These are phyloP conservation scores for Thymus quinquecostatus DNA, from an alignment of 257 asterid species.

Conservation along the genomic window DNA sequence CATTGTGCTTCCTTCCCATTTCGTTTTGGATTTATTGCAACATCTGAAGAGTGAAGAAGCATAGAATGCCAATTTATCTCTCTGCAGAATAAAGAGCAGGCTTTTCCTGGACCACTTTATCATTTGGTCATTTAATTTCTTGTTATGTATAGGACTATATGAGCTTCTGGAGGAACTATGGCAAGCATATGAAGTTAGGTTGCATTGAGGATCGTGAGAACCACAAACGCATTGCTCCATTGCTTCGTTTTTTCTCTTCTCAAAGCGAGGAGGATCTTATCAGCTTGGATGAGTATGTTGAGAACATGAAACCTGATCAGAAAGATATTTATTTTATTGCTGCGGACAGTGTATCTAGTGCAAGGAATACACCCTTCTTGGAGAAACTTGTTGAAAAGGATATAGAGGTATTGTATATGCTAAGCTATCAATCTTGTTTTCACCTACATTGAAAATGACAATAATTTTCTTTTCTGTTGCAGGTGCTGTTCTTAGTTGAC, in stretches of 20 bases:
- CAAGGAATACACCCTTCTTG: slow-evolving; percentile 91
- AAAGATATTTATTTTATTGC: slow-evolving; percentile 88
- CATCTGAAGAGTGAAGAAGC: slow-evolving; percentile 10
- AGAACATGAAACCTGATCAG: slow-evolving; percentile 92
- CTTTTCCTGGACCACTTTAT: slow-evolving; percentile 8
- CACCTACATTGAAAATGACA: slow-evolving; percentile 3
- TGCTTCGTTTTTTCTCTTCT: slow-evolving; percentile 87
- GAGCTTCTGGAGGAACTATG: slow-evolving; percentile 88
- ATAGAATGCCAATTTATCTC: slow-evolving; percentile 9
- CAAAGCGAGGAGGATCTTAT: slow-evolving; percentile 83
- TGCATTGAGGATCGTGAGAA: slow-evolving; percentile 97
- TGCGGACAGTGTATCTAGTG: slow-evolving; percentile 86
- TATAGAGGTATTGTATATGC: slow-evolving; percentile 65
- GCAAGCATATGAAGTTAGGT: slow-evolving; percentile 88
- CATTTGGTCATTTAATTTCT: slow-evolving; percentile 18
- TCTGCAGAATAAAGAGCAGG: not conserved
- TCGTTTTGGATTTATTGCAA: slow-evolving; percentile 17
- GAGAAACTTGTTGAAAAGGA: slow-evolving; percentile 91
- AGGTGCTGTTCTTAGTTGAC: slow-evolving; percentile 94
- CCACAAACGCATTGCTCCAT: slow-evolving; percentile 96
- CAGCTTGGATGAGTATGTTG: slow-evolving; percentile 94
- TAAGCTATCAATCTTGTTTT: slow-evolving; percentile 6
- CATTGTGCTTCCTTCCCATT: slow-evolving; percentile 8
- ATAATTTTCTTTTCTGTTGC: slow-evolving; percentile 23
- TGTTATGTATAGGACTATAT: slow-evolving; percentile 70